Conservation (phyloP, 352 stramenopile species). For the Blastocystis sp. region DNA sequence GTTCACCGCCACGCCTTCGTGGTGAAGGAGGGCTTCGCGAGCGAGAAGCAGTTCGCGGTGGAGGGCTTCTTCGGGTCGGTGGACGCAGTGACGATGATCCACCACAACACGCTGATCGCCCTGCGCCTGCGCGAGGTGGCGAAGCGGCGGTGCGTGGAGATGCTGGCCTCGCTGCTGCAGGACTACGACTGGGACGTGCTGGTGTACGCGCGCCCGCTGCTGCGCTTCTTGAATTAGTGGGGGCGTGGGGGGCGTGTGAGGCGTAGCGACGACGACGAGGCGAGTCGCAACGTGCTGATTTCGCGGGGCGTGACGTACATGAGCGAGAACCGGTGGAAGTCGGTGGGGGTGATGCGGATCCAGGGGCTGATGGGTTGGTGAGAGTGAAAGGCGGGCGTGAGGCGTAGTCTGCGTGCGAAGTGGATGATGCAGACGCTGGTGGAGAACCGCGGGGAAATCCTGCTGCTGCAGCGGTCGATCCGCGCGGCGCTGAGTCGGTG, state of each 20-base stretch:
- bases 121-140: neutral
- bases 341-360: slow-evolving; percentile 17
- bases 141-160: neutral
- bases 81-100: slow-evolving; percentile 23
- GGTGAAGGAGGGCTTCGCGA: neutral
- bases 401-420: neutral
- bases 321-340: slow-evolving; percentile 38
- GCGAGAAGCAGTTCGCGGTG: slow-evolving; percentile 25
- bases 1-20: slow-evolving; percentile 5
- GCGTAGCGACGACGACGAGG: slow-evolving; percentile 30
- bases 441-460: slow-evolving; percentile 19
- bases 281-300: slow-evolving; percentile 9
- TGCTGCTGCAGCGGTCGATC: slow-evolving; percentile 18
- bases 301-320: slow-evolving; percentile 15
- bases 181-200: slow-evolving; percentile 50
- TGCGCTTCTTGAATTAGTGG: slow-evolving; percentile 42
- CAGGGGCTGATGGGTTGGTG: slow-evolving; percentile 29
- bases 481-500: neutral
- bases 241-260: neutral
- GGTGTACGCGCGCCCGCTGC: neutral
- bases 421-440: slow-evolving; percentile 4
- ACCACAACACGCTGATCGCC: slow-evolving; percentile 9
- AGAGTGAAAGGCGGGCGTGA: neutral
- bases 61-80: slow-evolving; percentile 9
- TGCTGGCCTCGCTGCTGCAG: slow-evolving; percentile 23